phyloP scores from a whole-genome alignment of 2,329 filamentous ascomycete species.

The Arthrobotrys entomopaga region DNA sequence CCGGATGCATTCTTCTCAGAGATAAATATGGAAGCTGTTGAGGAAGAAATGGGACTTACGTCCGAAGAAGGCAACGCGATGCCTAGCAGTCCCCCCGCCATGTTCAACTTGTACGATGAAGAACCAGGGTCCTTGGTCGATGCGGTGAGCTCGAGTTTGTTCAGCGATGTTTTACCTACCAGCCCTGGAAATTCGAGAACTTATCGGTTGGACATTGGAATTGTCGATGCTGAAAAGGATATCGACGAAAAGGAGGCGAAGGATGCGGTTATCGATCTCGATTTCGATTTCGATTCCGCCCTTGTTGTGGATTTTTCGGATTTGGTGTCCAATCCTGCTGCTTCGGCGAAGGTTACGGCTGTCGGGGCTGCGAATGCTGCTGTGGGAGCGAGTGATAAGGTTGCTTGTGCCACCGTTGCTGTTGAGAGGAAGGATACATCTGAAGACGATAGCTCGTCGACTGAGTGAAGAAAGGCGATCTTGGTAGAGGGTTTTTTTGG shows the following conservation, averaged over 20 bases:
- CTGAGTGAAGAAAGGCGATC: too few relatives aligned
- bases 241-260: conserved; percentile 1
- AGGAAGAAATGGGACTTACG: conserved; percentile 47
- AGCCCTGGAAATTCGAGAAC: conserved; percentile 42
- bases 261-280: conserved; percentile 37
- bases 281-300: conserved; percentile 50
- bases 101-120: conserved; percentile 61
- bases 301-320: conserved; percentile 55
- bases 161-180: conserved; percentile 48
- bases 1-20: conserved; percentile 68
- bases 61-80: conserved; percentile 61
- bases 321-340: conserved; percentile 35
- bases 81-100: conserved; percentile 64
- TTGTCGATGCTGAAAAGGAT: conserved; percentile 7
- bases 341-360: conserved; percentile 32
- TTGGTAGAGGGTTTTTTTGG: not conserved
- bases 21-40: conserved; percentile 60
- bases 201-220: conserved; percentile 32
- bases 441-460: conserved; percentile 49
- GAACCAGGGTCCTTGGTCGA: conserved; percentile 55
- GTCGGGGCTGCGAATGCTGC: conserved; percentile 8
- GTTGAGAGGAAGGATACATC: conserved; percentile 50
- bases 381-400: not conserved
- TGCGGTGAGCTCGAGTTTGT: conserved; percentile 49
- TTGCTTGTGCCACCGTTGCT: conserved; percentile 10